Conservation (phyloP, 2,329 filamentous ascomycete genomes). For the Verticillium nonalfalfae region DNA sequence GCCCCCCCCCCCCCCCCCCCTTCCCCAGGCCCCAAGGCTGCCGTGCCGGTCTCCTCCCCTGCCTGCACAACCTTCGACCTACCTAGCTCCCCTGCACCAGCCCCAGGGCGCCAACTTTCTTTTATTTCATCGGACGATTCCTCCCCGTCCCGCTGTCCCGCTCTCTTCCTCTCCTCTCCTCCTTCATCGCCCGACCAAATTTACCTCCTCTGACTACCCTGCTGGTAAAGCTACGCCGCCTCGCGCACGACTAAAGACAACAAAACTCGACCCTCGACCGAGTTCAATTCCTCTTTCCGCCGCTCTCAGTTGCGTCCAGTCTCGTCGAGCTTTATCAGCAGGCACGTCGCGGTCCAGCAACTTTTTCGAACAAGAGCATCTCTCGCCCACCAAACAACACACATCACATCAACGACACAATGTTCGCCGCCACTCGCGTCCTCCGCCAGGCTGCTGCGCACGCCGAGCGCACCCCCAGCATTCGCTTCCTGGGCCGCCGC, state of each 20-base stretch:
- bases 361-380: not conserved
- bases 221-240: not conserved
- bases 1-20: too few relatives aligned
- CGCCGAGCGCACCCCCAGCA: conserved; percentile 54
- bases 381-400: conserved; percentile 3
- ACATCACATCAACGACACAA: conserved; percentile 17
- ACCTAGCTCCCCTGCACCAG: not conserved
- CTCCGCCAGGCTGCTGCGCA: conserved; percentile 54
- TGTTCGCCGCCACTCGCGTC: conserved; percentile 48
- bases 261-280: not conserved
- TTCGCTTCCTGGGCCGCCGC: conserved; percentile 57
- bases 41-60: not conserved
- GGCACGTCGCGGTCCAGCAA: not conserved
- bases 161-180: not conserved
- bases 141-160: not conserved
- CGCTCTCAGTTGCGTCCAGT: not conserved
- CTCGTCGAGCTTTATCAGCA: not conserved
- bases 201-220: not conserved
- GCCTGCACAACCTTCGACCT: not conserved
- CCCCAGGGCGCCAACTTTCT: not conserved
- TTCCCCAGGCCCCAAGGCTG: not conserved
- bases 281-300: not conserved
- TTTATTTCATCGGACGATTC: not conserved
- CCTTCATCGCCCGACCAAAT: not conserved
- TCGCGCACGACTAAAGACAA: not conserved